A percentile compares a stretch with the other conserved stretches of the same genome.
phyloP scores from a whole-genome alignment of 2,329 filamentous ascomycete species.

The Fusarium sp. region DNA sequence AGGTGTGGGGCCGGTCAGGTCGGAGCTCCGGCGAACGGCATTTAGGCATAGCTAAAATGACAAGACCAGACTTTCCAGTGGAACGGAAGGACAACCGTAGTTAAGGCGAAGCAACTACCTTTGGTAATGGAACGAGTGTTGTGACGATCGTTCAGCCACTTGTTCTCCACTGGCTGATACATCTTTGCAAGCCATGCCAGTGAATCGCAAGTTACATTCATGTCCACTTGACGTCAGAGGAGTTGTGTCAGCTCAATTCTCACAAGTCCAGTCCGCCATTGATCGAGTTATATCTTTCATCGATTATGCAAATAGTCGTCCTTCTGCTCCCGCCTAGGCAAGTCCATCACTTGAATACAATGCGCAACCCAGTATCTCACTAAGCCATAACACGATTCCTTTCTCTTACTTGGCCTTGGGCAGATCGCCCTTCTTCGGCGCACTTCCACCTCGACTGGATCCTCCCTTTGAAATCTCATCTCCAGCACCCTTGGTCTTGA shows the following conservation, averaged over 20 bases:
- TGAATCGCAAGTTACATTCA: background rate
- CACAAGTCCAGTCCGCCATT: background rate
- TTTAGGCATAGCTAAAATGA: background rate
- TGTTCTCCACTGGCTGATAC: background rate
- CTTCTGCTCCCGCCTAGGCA: background rate
- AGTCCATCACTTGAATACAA: background rate
- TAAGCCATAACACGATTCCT: background rate
- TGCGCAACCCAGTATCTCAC: background rate
- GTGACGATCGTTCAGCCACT: background rate
- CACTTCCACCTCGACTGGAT: constrained; percentile 48
- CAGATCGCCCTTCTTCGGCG: constrained; percentile 46
- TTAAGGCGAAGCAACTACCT: background rate
- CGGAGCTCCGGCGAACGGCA: background rate
- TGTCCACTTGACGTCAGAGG: background rate
- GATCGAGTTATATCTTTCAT: background rate
- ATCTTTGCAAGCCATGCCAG: background rate
- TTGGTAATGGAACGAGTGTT: background rate
- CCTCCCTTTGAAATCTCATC: constrained; percentile 51
- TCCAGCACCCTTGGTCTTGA: constrained; percentile 49
- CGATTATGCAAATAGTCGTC: background rate
- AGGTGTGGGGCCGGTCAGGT: background rate
- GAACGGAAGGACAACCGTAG: background rate
- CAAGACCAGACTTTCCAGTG: background rate
- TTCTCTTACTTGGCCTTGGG: constrained; percentile 19
- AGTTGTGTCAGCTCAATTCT: background rate